Base-by-base conservation (phyloP, 208 protist species). In the Wallacemonas sp. region DNA sequence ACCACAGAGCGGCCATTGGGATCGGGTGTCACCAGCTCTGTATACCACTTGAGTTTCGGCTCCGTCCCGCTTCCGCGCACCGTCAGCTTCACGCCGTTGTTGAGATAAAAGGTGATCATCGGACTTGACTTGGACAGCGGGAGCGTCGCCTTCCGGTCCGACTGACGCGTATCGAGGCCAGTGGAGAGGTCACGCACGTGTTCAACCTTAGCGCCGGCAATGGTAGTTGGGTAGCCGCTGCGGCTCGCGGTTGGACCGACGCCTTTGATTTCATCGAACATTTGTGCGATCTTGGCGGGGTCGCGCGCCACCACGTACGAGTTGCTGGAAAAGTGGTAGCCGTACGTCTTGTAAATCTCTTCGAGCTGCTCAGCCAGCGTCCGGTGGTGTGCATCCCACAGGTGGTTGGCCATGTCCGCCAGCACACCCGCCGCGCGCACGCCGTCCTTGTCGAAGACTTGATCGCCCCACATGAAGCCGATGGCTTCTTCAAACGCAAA, bases 31-130 rank as follows among this genome's bases (percentile, higher is more conserved):
- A 92, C 75, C 15, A 88, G 14, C 64, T 86, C 81, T 11, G 83
- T 72, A 38, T 92, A 92, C 88, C 88, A 99, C 82, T 99, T 99
- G n/a, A 99, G 77, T 74, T 99, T 99, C 39, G 98, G 98, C 72
- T 99, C 98, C 24, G 98, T 99, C 2, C 98, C 98, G 68, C 82
- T 96, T 38, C 94, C 90, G 39, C 98, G 91, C 11, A 99, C 44
- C 4, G 98, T 99, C 8, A 96, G 74, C 3, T 79, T 82, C 39
- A 83, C 69, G 45, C 81, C 87, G 72, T 99, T 98, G 15, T 91
- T 86, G 58, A 99, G 97, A 64, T 77, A 93, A 14, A 98, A 97
- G 8, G 96, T 99, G 46, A 99, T 92, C 85, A 99, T 98, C 31
- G 98, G 86, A 42, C 80, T 88, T 11, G 80, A 83, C 17, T 56